Percentiles rank a stretch among this genome's conserved stretches.
These are phyloP conservation scores for Termitomyces sp. DNA, from an alignment of 1,284 basidiomycete species.

Conservation along the genomic window DNA sequence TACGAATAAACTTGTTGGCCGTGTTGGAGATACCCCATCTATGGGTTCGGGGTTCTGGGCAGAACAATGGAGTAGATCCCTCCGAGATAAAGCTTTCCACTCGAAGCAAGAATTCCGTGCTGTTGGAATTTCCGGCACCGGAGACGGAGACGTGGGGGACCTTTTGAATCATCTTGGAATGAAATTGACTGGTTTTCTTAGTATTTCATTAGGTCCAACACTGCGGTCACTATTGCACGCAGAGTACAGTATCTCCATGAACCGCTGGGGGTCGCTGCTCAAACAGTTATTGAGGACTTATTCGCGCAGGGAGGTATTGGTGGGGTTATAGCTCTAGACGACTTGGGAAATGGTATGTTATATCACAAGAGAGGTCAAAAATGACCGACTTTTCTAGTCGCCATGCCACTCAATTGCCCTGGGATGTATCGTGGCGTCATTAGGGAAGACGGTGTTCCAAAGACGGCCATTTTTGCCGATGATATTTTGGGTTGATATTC, in stretches of 20 bases:
- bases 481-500: constrained; percentile 38
- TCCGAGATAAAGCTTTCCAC: constrained; percentile 19
- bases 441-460: constrained; percentile 55
- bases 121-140: constrained; percentile 78
- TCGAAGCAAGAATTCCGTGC: constrained; percentile 36
- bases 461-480: constrained; percentile 73
- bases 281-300: constrained; percentile 52
- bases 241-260: constrained; percentile 61
- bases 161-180: constrained; percentile 1
- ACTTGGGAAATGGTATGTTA: constrained; percentile 51
- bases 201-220: constrained; percentile 73
- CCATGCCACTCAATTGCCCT: constrained; percentile 65
- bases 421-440: constrained; percentile 83
- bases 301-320: constrained; percentile 54
- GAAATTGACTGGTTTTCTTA: constrained; percentile 23
- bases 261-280: constrained; percentile 49
- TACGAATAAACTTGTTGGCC: constrained; percentile 79
- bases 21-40: constrained; percentile 76
- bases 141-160: constrained; percentile 69
- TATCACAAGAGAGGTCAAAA: background rate
- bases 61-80: constrained; percentile 59
- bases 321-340: constrained; percentile 69
- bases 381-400: constrained; percentile 34
- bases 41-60: constrained; percentile 82
- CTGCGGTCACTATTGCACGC: constrained; percentile 61